Percentiles rank a stretch among this genome's conserved stretches.
These are phyloP conservation scores for Canavalia ensiformis DNA, from an alignment of 306 rosid species.

Conservation along the genomic window DNA sequence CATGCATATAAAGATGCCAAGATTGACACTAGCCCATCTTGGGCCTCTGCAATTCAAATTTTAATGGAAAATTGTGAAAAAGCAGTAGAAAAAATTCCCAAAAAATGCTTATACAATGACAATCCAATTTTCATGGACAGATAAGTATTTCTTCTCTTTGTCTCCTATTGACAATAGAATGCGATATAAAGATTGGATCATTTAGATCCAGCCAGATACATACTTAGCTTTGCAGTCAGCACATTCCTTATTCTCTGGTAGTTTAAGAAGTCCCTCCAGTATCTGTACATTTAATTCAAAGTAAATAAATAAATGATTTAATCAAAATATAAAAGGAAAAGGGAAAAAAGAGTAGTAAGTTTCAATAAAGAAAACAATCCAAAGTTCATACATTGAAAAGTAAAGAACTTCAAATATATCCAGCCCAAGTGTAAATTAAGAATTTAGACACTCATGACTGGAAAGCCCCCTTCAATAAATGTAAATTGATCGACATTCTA, in stretches of 20 bases:
- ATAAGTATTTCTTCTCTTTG: slow-evolving; percentile 35
- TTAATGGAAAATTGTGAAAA: slow-evolving; percentile 18
- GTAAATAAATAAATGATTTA: slow-evolving; percentile 25
- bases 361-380: slow-evolving; percentile 5
- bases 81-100: neutral
- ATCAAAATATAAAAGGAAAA: slow-evolving; percentile 26
- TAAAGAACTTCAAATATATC: slow-evolving; percentile 34
- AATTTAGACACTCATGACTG: slow-evolving; percentile 5
- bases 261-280: slow-evolving; percentile 95
- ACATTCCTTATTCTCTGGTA: slow-evolving; percentile 97
- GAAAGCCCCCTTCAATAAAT: slow-evolving; percentile 6
- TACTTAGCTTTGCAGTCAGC: slow-evolving; percentile 99
- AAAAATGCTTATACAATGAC: slow-evolving; percentile 30
- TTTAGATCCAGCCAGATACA: slow-evolving; percentile 51
- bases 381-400: slow-evolving; percentile 21
- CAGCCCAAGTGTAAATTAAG: neutral
- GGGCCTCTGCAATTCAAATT: slow-evolving; percentile 82
- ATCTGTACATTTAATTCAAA: slow-evolving; percentile 64
- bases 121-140: neutral
- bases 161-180: neutral
- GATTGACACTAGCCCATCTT: slow-evolving; percentile 99
- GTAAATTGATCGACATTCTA: slow-evolving; percentile 2
- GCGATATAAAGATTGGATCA: slow-evolving; percentile 30
- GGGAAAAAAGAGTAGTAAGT: neutral
- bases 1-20: slow-evolving; percentile 98